Percentiles rank a stretch among this genome's conserved stretches.
These are phyloP conservation scores for Picochlorum sp. DNA, from an alignment of 139 green algal species.

Conservation along the genomic window DNA sequence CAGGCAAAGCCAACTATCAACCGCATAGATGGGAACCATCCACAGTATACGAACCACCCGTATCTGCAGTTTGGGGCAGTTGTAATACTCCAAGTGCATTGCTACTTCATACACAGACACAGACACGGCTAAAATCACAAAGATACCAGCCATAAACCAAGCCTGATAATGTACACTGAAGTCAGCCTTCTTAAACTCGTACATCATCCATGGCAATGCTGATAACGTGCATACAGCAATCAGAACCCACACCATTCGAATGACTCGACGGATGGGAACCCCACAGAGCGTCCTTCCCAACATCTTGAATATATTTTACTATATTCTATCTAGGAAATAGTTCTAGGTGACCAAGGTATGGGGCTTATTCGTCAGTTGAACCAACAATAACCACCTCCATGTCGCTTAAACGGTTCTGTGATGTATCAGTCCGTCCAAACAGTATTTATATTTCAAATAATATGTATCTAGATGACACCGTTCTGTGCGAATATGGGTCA, in stretches of 20 bases:
- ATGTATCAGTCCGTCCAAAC: too few relatives aligned
- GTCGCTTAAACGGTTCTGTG: too few relatives aligned
- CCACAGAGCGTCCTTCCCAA: slow-evolving; percentile 9
- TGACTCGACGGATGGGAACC: slow-evolving; percentile 21
- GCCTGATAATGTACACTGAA: slow-evolving; percentile 57
- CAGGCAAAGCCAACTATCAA: slow-evolving; percentile 79
- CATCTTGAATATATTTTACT: not conserved
- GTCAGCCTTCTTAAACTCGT: slow-evolving; percentile 58
- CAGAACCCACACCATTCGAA: slow-evolving; percentile 32
- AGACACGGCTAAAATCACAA: slow-evolving; percentile 80
- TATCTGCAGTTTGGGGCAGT: slow-evolving; percentile 73
- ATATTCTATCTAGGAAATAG: too few relatives aligned
- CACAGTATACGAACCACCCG: slow-evolving; percentile 84
- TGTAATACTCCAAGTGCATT: slow-evolving; percentile 93
- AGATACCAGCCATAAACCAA: slow-evolving; percentile 87
- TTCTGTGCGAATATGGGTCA: too few relatives aligned
- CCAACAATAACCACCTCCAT: too few relatives aligned
- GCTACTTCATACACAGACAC: slow-evolving; percentile 81
- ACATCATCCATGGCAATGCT: slow-evolving; percentile 62
- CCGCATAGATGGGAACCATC: slow-evolving; percentile 87
- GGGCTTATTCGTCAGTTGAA: too few relatives aligned
- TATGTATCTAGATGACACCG: too few relatives aligned
- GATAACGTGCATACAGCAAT: slow-evolving; percentile 40
- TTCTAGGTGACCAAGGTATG: too few relatives aligned
- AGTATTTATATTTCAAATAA: too few relatives aligned